Conservation (phyloP, 305 asterid genomes). For the Fraxinus sp. region DNA sequence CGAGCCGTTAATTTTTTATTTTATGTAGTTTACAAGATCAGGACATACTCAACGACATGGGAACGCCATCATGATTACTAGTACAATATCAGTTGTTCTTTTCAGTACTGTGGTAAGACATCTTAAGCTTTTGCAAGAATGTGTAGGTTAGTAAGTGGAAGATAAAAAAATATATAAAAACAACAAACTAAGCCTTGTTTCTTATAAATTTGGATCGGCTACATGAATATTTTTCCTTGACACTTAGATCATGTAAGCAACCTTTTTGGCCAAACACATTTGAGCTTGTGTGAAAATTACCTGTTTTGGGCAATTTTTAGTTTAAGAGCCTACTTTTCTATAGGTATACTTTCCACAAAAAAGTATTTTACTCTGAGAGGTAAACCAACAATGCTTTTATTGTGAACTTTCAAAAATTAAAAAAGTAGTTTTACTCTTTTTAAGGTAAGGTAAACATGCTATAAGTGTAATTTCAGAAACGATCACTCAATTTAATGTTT, state of each 20-base stretch:
- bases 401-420: background rate
- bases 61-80: constrained; percentile 60
- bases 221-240: background rate
- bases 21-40: constrained; percentile 53
- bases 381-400: background rate
- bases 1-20: background rate
- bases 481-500: background rate
- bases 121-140: constrained; percentile 12
- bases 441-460: background rate
- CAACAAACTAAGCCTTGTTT: background rate
- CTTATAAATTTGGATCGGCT: background rate
- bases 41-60: constrained; percentile 60
- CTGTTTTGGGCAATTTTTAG: background rate
- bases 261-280: background rate
- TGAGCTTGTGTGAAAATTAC: background rate
- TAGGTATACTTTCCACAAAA: background rate
- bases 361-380: background rate
- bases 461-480: background rate
- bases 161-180: background rate
- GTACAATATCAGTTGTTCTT: constrained; percentile 66
- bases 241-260: background rate
- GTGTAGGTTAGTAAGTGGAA: background rate
- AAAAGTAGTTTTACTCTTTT: background rate
- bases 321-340: background rate
- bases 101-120: constrained; percentile 64